These are phyloP conservation scores for Suillus sp. DNA, from an alignment of 768 basidiomycete species.

Conservation along the genomic window DNA sequence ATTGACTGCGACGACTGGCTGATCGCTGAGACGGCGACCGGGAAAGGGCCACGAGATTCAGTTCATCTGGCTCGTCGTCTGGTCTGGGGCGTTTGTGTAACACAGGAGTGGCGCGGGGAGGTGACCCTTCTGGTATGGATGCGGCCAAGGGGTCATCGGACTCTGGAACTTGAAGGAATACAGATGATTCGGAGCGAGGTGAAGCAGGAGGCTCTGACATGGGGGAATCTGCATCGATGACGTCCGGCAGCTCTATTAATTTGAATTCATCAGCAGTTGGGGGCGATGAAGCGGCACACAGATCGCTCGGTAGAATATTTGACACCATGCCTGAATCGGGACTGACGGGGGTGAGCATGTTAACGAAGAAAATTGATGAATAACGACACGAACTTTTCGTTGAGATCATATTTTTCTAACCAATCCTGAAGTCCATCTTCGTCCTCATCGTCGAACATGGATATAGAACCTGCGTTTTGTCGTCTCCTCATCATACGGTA, in stretches of 20 bases:
- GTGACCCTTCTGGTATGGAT: slow-evolving; percentile 18
- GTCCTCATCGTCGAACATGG: slow-evolving; percentile 37
- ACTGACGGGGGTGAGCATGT: slow-evolving; percentile 30
- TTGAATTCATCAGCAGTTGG: slow-evolving; percentile 16
- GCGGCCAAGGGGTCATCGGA: slow-evolving; percentile 19
- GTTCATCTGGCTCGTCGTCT: slow-evolving; percentile 14
- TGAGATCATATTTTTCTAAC: slow-evolving; percentile 57
- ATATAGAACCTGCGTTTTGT: slow-evolving; percentile 44
- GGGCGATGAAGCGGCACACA: slow-evolving; percentile 25
- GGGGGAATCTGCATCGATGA: slow-evolving; percentile 31
- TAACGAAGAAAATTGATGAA: slow-evolving; percentile 8
- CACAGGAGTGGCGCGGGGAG: slow-evolving; percentile 20
- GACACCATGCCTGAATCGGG: slow-evolving; percentile 44
- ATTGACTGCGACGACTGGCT: slow-evolving; percentile 21
- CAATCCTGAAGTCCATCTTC: slow-evolving; percentile 50
- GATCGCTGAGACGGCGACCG: slow-evolving; percentile 23
- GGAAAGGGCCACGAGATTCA: slow-evolving; percentile 15
- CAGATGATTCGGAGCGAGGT: slow-evolving; percentile 28
- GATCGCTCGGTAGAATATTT: slow-evolving; percentile 37
- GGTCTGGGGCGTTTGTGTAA: slow-evolving; percentile 18
- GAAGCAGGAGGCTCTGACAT: slow-evolving; percentile 38
- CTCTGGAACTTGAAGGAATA: slow-evolving; percentile 28
- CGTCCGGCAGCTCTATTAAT: slow-evolving; percentile 16
- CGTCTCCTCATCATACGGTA: slow-evolving; percentile 62
- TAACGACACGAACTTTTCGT: slow-evolving; percentile 45